Evolutionary conservation across 495 filamentous ascomycete species (phyloP).

Genomic region (Penicillium roqueforti): DNA sequence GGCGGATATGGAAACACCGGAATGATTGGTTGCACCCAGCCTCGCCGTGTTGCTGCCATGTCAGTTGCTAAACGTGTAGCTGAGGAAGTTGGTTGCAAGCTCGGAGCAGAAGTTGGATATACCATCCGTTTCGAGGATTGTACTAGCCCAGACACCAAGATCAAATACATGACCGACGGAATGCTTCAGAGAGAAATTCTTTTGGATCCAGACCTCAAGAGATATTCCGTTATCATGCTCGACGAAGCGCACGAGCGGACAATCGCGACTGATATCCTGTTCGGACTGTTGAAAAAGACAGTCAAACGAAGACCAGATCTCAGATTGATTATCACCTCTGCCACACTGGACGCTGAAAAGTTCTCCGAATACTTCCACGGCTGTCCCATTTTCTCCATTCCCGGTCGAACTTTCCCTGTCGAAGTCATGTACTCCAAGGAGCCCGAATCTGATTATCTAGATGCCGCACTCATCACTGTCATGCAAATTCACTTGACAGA

Average conservation of each 20-base stretch:
- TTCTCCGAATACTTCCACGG: conserved; percentile 94
- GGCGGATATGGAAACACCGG: conserved; percentile 84
- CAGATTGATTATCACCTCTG: conserved; percentile 92
- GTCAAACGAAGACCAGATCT: conserved; percentile 80
- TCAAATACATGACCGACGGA: conserved; percentile 99
- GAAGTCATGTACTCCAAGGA: conserved; percentile 93
- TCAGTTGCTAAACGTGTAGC: conserved; percentile 95
- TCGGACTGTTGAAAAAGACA: conserved; percentile 92
- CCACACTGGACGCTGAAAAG: conserved; percentile 95
- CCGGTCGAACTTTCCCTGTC: conserved; percentile 90
- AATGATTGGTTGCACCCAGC: conserved; percentile 96
- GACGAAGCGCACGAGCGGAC: conserved; percentile 98
- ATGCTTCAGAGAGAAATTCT: conserved; percentile 96
- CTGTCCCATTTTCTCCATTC: conserved; percentile 94
- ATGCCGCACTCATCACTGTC: conserved; percentile 89
- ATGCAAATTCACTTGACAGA: conserved; percentile 98
- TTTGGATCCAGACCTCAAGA: conserved; percentile 77
- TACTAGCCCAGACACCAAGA: conserved; percentile 82
- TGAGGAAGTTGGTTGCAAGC: conserved; percentile 88
- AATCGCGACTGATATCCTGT: conserved; percentile 92
- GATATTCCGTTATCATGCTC: conserved; percentile 95
- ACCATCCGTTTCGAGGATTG: conserved; percentile 97
- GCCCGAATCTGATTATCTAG: conserved; percentile 93
- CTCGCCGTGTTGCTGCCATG: conserved; percentile 94
- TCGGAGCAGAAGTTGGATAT: conserved; percentile 94